Conservation (phyloP, 2,329 filamentous ascomycete species). For the Epichloe uncinata region DNA sequence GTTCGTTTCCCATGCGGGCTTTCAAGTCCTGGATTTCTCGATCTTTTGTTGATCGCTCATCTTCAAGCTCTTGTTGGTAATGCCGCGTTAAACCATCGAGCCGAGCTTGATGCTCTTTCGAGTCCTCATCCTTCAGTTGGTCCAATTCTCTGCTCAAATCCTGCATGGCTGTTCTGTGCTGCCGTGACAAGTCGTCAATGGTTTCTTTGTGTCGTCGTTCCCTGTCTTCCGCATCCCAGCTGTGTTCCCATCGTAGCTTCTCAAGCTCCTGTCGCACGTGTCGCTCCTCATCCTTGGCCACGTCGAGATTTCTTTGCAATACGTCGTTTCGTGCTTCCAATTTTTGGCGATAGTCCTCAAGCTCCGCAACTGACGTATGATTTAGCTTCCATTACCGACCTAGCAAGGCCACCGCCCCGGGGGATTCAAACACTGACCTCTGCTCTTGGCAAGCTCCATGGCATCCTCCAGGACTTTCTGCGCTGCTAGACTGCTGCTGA, state of each 20-base stretch:
- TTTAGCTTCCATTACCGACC: slow-evolving; percentile 7
- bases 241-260: slow-evolving; percentile 23
- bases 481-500: slow-evolving; percentile 55
- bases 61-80: slow-evolving; percentile 50
- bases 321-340: slow-evolving; percentile 32
- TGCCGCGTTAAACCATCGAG: slow-evolving; percentile 50
- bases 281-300: slow-evolving; percentile 22
- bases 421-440: slow-evolving; percentile 40
- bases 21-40: slow-evolving; percentile 55
- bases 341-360: slow-evolving; percentile 34
- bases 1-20: slow-evolving; percentile 35
- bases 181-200: slow-evolving; percentile 22
- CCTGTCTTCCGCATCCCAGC: slow-evolving; percentile 41
- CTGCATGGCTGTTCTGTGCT: slow-evolving; percentile 21
- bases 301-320: slow-evolving; percentile 51
- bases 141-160: slow-evolving; percentile 32
- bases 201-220: slow-evolving; percentile 22
- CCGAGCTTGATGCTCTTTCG: slow-evolving; percentile 53
- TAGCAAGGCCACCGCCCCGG: too few relatives aligned
- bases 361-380: slow-evolving; percentile 27
- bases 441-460: slow-evolving; percentile 58
- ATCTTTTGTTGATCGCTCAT: slow-evolving; percentile 43
- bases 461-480: slow-evolving; percentile 60
- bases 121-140: slow-evolving; percentile 27
- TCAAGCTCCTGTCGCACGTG: slow-evolving; percentile 23